Base-by-base conservation (phyloP, 108 stramenopile species). In the Ochromonas danica region DNA sequence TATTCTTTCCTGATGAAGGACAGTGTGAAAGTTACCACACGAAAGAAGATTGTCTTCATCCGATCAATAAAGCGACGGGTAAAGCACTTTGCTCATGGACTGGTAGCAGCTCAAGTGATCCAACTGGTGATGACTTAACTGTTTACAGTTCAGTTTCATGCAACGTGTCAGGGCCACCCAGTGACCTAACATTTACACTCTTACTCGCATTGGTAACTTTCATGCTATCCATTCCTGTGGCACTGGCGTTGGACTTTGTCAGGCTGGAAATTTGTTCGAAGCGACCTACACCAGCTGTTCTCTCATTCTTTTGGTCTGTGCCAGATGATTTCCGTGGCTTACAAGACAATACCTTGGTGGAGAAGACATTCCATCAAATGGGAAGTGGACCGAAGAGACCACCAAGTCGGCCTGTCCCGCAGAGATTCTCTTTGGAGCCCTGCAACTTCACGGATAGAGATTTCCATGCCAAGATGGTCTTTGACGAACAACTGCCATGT, bases 1-100 rank as follows among this genome's bases (percentile, higher is more conserved):
- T 67, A 6, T 67, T 31, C 31, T 67, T 67, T 36, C 33, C 63
- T 36, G 63, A 67, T 36, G 10, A 67, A 10, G 63, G 63, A 14
- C 6, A 6, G 14, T 67, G 63, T 67, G 63, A 67, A 36, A 28
- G 35, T 35, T 67, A 31, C 31, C 17, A 35, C 31, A 36, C 3
- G 17, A 36, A 67, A 67, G 25, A 28, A 36, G 35, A 6, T 28
- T 67, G 63, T 33, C 17, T 67, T 10, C 14, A 3, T 6, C 3
- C 3, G 10, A 31, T 36, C 33, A 67, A 67, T 36, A 10, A 3
- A 28, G 63, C 63, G 63, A 14, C 63, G 17, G 63, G 63, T 67
- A 25, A 22, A 25, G 10, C 30, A 10, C 6, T 33, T 6, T 67
- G 63, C 35, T 6, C 35, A 36, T 67, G 63, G 63, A 51, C 45